These are phyloP conservation scores for Elaeis oleifera DNA, from an alignment of 202 grass and related monocot genomes.

Conservation along the genomic window DNA sequence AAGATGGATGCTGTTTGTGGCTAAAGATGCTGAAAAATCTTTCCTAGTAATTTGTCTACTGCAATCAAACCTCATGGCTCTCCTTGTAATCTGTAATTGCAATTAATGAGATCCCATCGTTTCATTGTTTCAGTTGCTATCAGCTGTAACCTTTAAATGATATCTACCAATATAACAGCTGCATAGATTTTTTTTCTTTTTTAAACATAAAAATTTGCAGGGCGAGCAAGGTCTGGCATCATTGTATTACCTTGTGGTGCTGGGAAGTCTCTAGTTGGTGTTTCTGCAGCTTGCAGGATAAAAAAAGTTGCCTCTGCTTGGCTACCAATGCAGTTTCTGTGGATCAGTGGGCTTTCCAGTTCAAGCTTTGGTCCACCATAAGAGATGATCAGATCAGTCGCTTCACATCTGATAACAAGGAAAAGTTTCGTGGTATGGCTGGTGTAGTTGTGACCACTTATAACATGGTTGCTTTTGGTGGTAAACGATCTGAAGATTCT, in stretches of 20 bases:
- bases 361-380: constrained; percentile 98
- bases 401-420: constrained; percentile 95
- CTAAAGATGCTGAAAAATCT: no score
- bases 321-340: constrained; percentile 97
- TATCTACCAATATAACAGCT: no score
- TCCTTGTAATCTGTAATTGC: no score
- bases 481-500: constrained; percentile 89
- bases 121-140: no score
- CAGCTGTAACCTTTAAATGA: no score
- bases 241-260: constrained; percentile 98
- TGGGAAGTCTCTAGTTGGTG: constrained; percentile 90
- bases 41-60: no score
- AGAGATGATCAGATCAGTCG: constrained; percentile 87
- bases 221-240: constrained; percentile 86
- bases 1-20: no score
- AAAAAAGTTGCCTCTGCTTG: constrained; percentile 88
- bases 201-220: constrained; percentile 25
- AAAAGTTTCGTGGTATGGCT: constrained; percentile 84
- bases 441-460: constrained; percentile 89
- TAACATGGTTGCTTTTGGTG: constrained; percentile 97
- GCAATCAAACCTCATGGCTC: no score
- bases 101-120: no score
- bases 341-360: constrained; percentile 97
- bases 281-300: constrained; percentile 83
- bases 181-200: neutral